Base-by-base conservation (phyloP, 2,329 filamentous ascomycete species). In the Pyrenochaeta sp. region DNA sequence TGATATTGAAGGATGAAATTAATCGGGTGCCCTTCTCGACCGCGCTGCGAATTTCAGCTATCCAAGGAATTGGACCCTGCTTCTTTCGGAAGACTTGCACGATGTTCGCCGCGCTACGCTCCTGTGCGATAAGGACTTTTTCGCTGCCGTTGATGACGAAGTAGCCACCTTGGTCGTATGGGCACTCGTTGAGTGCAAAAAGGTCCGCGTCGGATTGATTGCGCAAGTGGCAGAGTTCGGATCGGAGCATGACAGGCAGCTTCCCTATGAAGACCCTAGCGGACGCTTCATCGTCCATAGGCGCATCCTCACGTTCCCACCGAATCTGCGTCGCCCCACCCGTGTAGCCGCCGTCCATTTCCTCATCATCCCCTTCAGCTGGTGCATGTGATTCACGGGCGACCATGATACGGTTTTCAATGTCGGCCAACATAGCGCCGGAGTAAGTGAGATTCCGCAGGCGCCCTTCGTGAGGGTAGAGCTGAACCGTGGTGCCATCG, bases 1-100 rank as follows among this genome's bases (percentile, higher is more conserved):
- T 97, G 71, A 99, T 87, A 69, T 90, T 90, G 75, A 97, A 87
- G 40, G 92, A 94, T 14, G 94, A 97, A 66, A 99, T 96, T 45
- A 99, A 85, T 23, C 96, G 86, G 0, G 94, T 97, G 12, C 96
- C 95, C 76, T 97, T 97, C 77, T 99, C 95, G 7, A 98, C 86
- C 1, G 96, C 94, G 77, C 93, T 97, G 78, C 95, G 87, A 67
- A 99, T 97, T 77, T 99, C 95, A 11, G 95, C 96, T 20, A 94
- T 90, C 76, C 95, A 97, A 1, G 92, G 93, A 59, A 92, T 96
- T 9, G 92, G 90, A 63, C 91, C 94, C n/a, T 92, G 92, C 65
- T 94, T 92, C 81, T 99, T 99, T 79, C 96, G 94, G 86, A 99
- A 99, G 23, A 99, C 94, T 78, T 99, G 95, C 4, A 99, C 95